A percentile compares a stretch with the other conserved stretches of the same genome.
phyloP scores from a whole-genome alignment of 1,284 basidiomycete genomes.

The Cryptococcus neoformans region DNA sequence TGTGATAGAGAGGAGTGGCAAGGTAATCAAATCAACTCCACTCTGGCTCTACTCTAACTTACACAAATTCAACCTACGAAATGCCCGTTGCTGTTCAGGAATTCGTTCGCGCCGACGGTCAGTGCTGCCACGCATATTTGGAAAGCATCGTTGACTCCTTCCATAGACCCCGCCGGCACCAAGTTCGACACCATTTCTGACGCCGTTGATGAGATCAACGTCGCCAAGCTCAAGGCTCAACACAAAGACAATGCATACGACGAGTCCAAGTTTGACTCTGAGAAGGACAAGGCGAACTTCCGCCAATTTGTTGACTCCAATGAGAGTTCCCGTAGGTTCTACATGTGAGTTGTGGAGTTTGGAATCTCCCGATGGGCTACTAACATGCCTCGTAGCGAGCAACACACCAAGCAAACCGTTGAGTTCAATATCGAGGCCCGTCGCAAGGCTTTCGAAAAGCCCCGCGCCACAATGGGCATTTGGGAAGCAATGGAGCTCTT shows the following conservation, averaged over 20 bases:
- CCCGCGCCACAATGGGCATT: conserved; percentile 52
- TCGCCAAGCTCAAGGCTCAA: conserved; percentile 33
- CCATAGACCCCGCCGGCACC: conserved; percentile 11
- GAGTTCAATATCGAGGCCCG: conserved; percentile 74
- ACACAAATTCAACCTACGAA: not conserved
- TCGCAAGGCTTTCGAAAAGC: conserved; percentile 26
- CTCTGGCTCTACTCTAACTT: too few relatives aligned
- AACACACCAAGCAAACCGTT: conserved; percentile 86
- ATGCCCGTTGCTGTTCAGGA: not conserved
- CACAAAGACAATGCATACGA: conserved; percentile 42
- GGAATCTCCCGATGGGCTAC: not conserved
- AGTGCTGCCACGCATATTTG: too few relatives aligned
- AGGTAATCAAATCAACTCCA: too few relatives aligned
- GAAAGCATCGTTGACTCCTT: too few relatives aligned
- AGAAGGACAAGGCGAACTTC: conserved; percentile 66
- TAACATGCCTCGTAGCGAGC: conserved; percentile 56
- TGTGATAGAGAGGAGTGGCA: too few relatives aligned
- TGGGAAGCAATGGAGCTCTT: conserved; percentile 92
- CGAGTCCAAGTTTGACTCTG: conserved; percentile 62
- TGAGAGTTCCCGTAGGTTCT: conserved; percentile 81
- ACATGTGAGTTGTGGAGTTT: conserved; percentile 45
- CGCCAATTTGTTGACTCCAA: conserved; percentile 60
- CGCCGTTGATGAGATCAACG: conserved; percentile 62
- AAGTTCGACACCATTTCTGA: conserved; percentile 67
- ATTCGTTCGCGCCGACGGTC: too few relatives aligned